phyloP scores from a whole-genome alignment of 2,329 filamentous ascomycete species.

The Monilinia vaccinii-corymbosi region DNA sequence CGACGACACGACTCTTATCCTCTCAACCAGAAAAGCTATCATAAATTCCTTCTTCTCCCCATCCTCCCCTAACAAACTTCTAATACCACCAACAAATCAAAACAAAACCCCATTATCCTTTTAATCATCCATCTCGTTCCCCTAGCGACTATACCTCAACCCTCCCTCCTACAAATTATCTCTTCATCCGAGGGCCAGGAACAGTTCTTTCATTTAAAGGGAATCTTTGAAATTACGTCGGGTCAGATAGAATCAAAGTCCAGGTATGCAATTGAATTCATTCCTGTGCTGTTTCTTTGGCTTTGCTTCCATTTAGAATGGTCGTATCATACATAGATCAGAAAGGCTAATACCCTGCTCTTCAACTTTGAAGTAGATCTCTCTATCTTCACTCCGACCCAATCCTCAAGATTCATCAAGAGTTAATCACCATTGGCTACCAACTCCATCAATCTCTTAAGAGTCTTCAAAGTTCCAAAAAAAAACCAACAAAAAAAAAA shows the following conservation, averaged over 20 bases:
- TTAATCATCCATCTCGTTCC: neutral
- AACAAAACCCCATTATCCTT: neutral
- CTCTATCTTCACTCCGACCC: neutral
- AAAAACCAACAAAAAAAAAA: neutral
- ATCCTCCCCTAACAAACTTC: no score
- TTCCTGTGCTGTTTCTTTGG: neutral
- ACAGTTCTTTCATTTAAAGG: neutral
- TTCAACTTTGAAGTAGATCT: conserved; percentile 11
- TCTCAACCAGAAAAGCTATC: no score
- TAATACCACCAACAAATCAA: neutral
- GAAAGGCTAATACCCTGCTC: conserved; percentile 18
- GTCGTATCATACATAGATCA: conserved; percentile 1
- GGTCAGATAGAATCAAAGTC: conserved; percentile 3
- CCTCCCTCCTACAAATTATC: conserved; percentile 8
- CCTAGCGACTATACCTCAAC: conserved; percentile 1
- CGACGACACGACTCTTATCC: conserved; percentile 11
- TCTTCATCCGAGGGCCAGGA: neutral
- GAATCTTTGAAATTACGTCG: neutral
- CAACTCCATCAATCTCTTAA: neutral
- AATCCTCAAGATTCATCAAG: neutral
- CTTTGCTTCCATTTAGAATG: neutral
- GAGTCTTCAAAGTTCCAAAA: neutral
- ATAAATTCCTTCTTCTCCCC: no score
- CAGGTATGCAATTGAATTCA: conserved; percentile 16
- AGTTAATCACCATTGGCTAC: neutral